A percentile compares a stretch with the other conserved stretches of the same genome.
phyloP scores from a whole-genome alignment of 805 yeast species.

The Ogataea glucozyma region DNA sequence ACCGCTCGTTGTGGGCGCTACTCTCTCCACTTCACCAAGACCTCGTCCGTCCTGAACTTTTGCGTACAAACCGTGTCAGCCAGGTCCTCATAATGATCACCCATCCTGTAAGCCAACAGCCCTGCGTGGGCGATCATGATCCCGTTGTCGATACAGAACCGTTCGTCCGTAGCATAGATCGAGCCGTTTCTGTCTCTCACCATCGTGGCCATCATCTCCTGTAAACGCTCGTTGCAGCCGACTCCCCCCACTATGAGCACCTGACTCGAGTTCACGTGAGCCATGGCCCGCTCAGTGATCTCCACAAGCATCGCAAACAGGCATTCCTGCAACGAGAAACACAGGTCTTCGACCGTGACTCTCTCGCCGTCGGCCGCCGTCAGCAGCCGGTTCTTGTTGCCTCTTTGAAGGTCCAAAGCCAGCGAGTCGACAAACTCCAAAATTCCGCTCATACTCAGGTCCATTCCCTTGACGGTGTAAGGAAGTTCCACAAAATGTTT shows the following conservation, averaged over 20 bases:
- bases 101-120: conserved; percentile 78
- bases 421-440: conserved; percentile 79
- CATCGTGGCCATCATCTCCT: conserved; percentile 97
- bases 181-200: conserved; percentile 84
- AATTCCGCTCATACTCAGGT: conserved; percentile 93
- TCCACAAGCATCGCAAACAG: conserved; percentile 95
- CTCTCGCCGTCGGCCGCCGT: conserved; percentile 47
- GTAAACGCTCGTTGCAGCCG: conserved; percentile 91
- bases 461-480: conserved; percentile 99
- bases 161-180: conserved; percentile 93
- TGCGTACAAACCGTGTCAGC: conserved; percentile 85
- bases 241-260: conserved; percentile 98
- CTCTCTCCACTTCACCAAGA: conserved; percentile 86
- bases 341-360: conserved; percentile 81
- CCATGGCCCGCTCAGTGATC: conserved; percentile 97
- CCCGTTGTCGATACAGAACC: conserved; percentile 97
- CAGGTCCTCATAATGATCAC: conserved; percentile 55
- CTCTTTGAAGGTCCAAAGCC: conserved; percentile 69
- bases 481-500: conserved; percentile 72
- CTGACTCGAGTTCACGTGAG: conserved; percentile 86
- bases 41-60: conserved; percentile 93
- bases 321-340: conserved; percentile 91
- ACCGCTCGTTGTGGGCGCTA: conserved; percentile 25
- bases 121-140: conserved; percentile 99
- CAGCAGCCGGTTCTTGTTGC: conserved; percentile 40